Conservation (phyloP, 75 land plant species). For the Cupressus sempervirens region DNA sequence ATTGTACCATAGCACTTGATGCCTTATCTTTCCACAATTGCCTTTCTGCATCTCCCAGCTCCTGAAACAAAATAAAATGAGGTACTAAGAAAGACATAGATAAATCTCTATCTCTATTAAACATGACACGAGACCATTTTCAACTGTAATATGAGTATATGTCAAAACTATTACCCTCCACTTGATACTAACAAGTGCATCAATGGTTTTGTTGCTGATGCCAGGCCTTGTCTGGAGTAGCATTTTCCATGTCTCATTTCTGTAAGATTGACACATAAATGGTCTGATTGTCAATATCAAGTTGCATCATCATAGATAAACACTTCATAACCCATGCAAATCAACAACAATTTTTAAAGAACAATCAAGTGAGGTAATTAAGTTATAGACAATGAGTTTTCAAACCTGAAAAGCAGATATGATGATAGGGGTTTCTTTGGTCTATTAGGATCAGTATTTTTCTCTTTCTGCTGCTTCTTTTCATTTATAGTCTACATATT, state of each 20-base stretch:
- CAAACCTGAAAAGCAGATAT: conserved; percentile 64
- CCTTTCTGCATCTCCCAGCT: conserved; percentile 61
- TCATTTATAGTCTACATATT: conserved; percentile 24
- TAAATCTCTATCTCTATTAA: not conserved
- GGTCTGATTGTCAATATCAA: not conserved
- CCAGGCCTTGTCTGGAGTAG: conserved; percentile 50
- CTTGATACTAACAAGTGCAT: conserved; percentile 55
- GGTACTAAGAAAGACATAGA: not conserved
- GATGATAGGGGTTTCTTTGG: conserved; percentile 83
- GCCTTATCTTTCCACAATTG: conserved; percentile 62
- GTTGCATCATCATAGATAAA: not conserved
- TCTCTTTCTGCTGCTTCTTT: conserved; percentile 39
- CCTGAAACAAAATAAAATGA: conserved; percentile 24
- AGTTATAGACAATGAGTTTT: not conserved
- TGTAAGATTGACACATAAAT: conserved; percentile 10
- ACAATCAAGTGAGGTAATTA: not conserved
- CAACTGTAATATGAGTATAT: not conserved
- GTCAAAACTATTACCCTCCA: conserved; percentile 68
- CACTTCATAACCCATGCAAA: not conserved
- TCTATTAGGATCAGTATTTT: conserved; percentile 63
- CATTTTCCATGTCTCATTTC: conserved; percentile 64
- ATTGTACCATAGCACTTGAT: conserved; percentile 50
- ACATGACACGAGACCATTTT: not conserved
- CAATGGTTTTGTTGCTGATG: conserved; percentile 43
- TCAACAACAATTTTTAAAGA: not conserved